A percentile compares a stretch with the other conserved stretches of the same genome.
Conservation (phyloP, 2,329 filamentous ascomycete genomes). For the Emericellopsis cladophorae region DNA sequence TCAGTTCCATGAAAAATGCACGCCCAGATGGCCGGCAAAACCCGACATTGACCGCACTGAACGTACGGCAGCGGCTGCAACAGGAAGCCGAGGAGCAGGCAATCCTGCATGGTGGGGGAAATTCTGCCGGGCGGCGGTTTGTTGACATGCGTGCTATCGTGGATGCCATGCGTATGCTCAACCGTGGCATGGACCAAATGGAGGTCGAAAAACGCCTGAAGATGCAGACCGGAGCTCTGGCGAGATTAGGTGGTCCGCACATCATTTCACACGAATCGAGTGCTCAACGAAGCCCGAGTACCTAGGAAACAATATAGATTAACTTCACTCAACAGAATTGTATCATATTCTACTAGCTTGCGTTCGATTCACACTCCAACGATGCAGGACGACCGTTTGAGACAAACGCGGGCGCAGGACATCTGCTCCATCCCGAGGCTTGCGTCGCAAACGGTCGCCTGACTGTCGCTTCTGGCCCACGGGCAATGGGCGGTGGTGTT, state of each 20-base stretch:
- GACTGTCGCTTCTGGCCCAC: no score
- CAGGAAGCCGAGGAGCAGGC: constrained; percentile 29
- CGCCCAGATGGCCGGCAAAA: constrained; percentile 13
- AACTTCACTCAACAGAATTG: no score
- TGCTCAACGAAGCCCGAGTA: no score
- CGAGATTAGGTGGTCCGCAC: constrained; percentile 26
- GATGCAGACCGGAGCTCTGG: constrained; percentile 31
- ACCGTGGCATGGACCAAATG: constrained; percentile 19
- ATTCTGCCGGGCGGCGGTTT: constrained; percentile 25
- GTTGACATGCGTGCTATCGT: constrained; percentile 33
- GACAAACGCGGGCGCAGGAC: no score
- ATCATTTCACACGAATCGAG: constrained; percentile 19
- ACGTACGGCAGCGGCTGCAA: constrained; percentile 31
- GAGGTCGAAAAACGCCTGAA: constrained; percentile 33
- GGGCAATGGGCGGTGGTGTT: no score
- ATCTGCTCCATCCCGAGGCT: no score
- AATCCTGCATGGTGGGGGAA: constrained; percentile 21
- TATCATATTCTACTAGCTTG: neutral
- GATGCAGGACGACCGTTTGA: no score
- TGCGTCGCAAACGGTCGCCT: no score
- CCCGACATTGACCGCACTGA: constrained; percentile 33
- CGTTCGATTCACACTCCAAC: neutral
- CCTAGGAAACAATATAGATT: no score
- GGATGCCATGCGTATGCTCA: constrained; percentile 30
- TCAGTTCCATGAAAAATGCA: neutral